Base-by-base conservation (phyloP, 148 eudicot species). In the Rhododendron ferrugineum region DNA sequence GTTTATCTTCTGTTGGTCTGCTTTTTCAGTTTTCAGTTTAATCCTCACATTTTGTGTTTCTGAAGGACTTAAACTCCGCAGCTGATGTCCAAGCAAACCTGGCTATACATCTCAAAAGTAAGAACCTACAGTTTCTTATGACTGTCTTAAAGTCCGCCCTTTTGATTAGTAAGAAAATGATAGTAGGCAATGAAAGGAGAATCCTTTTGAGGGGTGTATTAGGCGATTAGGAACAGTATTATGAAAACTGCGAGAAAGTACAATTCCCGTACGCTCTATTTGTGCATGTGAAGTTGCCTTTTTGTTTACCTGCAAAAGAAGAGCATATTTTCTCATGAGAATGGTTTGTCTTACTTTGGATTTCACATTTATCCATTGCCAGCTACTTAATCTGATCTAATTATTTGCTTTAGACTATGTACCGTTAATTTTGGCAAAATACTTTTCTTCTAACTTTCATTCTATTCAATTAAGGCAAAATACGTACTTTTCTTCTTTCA, bases 81-180 rank as follows among this genome's bases (percentile, higher is more conserved):
- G 98, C 98, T 42, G 98, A 95, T 88, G 92, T 88, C 36, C 94
- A 93, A 88, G 98, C 97, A 86, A 94, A 94, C 82, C 89, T 81
- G 56, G 98, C 92, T 64, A 75, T 92, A 75, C 73, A 73, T 72
- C 94, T 95, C 20, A 90, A 81, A 85, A 88, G 97, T 93, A 83
- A 88, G 88, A 75, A 79, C 80, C 80, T 34, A 28, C 2, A 83
- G 37, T 32, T 70, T 30, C 54, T 30, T 46, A n/a, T 47, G 66
- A 18, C 9, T 54, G 22, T 82, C 11, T 83, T 22, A 44, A 30
- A 52, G 28, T 1, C 26, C 6, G 18, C 23, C 10, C 3, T 5
- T 78, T 8, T 36, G 13, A 37, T 30, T 70, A 70, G 75, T 4
- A 70, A 70, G 30, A 14, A 68, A 70, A 13, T 28, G 18, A 32